Evolutionary conservation across 2,329 filamentous ascomycete genomes (phyloP).

Genomic region (Parastagonospora nodorum): DNA sequence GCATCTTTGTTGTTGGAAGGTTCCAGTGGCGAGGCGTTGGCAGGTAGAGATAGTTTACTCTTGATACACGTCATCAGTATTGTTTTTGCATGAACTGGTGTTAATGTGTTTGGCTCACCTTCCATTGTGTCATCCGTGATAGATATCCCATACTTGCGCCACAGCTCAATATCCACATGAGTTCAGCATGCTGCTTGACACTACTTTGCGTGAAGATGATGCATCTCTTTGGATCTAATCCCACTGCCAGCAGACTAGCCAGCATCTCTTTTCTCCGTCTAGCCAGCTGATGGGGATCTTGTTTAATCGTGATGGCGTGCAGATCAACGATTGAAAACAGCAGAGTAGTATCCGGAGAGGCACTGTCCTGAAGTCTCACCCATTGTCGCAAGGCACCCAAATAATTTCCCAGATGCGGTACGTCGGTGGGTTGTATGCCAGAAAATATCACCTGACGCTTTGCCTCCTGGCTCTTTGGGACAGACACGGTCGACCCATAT

Average conservation of each 20-base stretch:
- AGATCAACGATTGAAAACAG: slow-evolving; percentile 91
- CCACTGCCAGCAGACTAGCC: slow-evolving; percentile 81
- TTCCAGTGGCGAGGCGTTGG: slow-evolving; percentile 64
- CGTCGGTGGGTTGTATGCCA: slow-evolving; percentile 93
- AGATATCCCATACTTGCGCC: slow-evolving; percentile 90
- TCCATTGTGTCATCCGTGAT: slow-evolving; percentile 99
- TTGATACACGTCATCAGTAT: slow-evolving; percentile 7
- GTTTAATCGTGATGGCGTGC: slow-evolving; percentile 81
- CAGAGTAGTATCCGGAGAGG: slow-evolving; percentile 63
- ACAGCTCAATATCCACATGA: slow-evolving; percentile 97
- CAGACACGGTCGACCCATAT: slow-evolving; percentile 6
- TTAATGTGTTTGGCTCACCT: slow-evolving; percentile 61
- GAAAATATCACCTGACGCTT: slow-evolving; percentile 70
- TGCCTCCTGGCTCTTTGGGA: background rate
- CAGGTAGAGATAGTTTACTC: slow-evolving; percentile 71
- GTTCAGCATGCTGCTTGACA: slow-evolving; percentile 78
- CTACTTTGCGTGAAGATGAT: slow-evolving; percentile 83
- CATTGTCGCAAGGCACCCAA: slow-evolving; percentile 87
- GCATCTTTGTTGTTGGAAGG: slow-evolving; percentile 56
- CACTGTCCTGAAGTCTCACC: slow-evolving; percentile 75
- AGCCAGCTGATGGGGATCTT: slow-evolving; percentile 66
- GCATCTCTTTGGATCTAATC: slow-evolving; percentile 76
- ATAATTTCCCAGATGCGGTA: slow-evolving; percentile 95
- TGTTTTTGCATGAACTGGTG: background rate
- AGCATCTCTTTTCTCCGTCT: slow-evolving; percentile 74